These are phyloP conservation scores for Cyclostephanos invisitatus DNA, from an alignment of 108 stramenopile genomes.

Conservation along the genomic window DNA sequence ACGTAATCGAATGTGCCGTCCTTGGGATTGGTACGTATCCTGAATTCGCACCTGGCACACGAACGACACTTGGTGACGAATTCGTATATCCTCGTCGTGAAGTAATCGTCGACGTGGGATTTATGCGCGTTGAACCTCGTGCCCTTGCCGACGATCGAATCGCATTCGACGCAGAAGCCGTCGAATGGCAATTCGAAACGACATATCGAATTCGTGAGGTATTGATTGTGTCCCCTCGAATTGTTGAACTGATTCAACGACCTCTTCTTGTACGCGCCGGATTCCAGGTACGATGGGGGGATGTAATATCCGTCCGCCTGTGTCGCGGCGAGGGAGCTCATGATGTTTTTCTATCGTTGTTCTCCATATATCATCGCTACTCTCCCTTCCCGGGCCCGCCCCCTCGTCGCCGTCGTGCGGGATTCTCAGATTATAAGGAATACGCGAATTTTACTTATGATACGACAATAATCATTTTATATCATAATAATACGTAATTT, in stretches of 20 bases:
- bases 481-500: too few relatives aligned
- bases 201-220: constrained; percentile 77
- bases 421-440: too few relatives aligned
- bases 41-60: constrained; percentile 64
- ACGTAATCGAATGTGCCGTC: constrained; percentile 78
- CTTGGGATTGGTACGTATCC: constrained; percentile 82
- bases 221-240: constrained; percentile 84
- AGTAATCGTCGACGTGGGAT: constrained; percentile 76
- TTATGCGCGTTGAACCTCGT: constrained; percentile 97
- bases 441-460: too few relatives aligned
- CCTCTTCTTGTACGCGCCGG: constrained; percentile 73
- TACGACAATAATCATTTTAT: too few relatives aligned
- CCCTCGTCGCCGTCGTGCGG: too few relatives aligned
- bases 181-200: constrained; percentile 95
- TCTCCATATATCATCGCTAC: background rate
- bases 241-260: constrained; percentile 64
- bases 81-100: constrained; percentile 87
- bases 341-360: constrained; percentile 10
- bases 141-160: constrained; percentile 72
- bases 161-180: constrained; percentile 84
- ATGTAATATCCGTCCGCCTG: constrained; percentile 93
- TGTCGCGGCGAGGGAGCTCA: constrained; percentile 87
- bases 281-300: constrained; percentile 74
- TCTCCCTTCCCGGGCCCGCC: too few relatives aligned
- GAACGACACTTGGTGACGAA: constrained; percentile 91